Evolutionary conservation across 345 rosid genomes (phyloP).

Genomic region (Salix caprea): DNA sequence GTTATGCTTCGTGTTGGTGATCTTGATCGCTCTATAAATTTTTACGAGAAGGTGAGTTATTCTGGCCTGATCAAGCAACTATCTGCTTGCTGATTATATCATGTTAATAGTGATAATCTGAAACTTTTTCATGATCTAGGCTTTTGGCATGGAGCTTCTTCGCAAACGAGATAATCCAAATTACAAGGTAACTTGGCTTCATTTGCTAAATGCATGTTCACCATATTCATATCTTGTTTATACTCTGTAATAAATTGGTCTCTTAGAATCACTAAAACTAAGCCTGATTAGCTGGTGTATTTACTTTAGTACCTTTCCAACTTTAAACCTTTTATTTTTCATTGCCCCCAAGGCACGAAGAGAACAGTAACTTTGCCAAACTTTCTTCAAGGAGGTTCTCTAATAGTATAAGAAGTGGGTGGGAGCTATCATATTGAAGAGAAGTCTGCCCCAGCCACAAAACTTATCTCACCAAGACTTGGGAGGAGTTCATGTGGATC

Average conservation of each 20-base stretch:
- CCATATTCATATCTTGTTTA: neutral
- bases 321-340: neutral
- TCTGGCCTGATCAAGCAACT: neutral
- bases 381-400: neutral
- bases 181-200: constrained; percentile 60
- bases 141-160: constrained; percentile 98
- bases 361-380: neutral
- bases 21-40: constrained; percentile 81
- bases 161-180: constrained; percentile 86
- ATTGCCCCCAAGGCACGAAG: neutral
- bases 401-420: too few relatives aligned
- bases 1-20: constrained; percentile 99
- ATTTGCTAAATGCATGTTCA: neutral
- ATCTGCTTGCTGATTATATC: neutral
- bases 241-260: neutral
- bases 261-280: neutral
- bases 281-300: neutral
- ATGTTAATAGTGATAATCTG: constrained; percentile 1
- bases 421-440: too few relatives aligned
- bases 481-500: too few relatives aligned
- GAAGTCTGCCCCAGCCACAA: too few relatives aligned
- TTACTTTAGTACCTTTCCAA: neutral
- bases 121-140: constrained; percentile 39
- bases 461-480: too few relatives aligned
- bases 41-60: constrained; percentile 81